These are phyloP conservation scores for Zasmidium angulare DNA, from an alignment of 2,329 filamentous ascomycete species.

Conservation along the genomic window DNA sequence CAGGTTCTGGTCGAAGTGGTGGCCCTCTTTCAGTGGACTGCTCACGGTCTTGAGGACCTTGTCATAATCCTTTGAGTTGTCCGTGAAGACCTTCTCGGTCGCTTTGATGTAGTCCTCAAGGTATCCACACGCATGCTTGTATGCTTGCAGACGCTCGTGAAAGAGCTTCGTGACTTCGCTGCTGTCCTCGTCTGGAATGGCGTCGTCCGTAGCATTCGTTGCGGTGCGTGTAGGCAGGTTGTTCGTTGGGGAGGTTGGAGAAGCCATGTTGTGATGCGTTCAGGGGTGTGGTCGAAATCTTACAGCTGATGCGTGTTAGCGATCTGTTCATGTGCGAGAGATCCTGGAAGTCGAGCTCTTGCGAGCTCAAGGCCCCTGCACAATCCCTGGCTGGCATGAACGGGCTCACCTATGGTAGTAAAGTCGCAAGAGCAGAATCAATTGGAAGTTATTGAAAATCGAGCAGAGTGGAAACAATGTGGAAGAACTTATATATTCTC, in stretches of 20 bases:
- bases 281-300: neutral
- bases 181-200: conserved; percentile 50
- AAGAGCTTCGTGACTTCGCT: conserved; percentile 63
- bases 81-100: conserved; percentile 81
- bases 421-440: neutral
- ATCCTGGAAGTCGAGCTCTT: neutral
- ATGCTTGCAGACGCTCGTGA: conserved; percentile 83
- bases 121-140: conserved; percentile 91
- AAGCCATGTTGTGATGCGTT: conserved; percentile 13
- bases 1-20: conserved; percentile 90
- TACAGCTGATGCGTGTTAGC: neutral
- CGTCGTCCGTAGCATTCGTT: conserved; percentile 43
- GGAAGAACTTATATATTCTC: too few relatives aligned
- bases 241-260: conserved; percentile 19
- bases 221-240: conserved; percentile 33
- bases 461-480: too few relatives aligned
- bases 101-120: conserved; percentile 85
- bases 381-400: neutral
- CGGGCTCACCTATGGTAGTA: neutral
- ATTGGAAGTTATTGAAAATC: neutral
- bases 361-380: neutral
- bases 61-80: conserved; percentile 91
- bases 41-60: conserved; percentile 90
- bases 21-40: conserved; percentile 79
- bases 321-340: neutral